These are phyloP conservation scores for Entonaema liquescens DNA, from an alignment of 495 filamentous ascomycete genomes.

Conservation along the genomic window DNA sequence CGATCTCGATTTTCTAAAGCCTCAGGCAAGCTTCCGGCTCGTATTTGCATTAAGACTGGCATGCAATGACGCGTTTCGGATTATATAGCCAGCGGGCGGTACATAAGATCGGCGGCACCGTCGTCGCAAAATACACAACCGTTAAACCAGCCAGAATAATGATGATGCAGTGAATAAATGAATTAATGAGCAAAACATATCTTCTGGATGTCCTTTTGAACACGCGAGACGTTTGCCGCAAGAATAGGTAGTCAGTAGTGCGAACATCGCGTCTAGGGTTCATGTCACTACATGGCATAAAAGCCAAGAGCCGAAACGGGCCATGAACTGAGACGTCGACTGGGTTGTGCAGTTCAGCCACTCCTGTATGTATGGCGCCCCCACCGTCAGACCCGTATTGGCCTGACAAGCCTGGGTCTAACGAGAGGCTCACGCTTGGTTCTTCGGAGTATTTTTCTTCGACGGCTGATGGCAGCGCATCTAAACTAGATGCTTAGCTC, in stretches of 20 bases:
- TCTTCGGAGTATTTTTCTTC: conserved; percentile 34
- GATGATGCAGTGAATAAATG: not conserved
- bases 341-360: conserved; percentile 18
- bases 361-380: conserved; percentile 11
- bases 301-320: conserved; percentile 24
- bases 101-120: conserved; percentile 35
- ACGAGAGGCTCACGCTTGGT: conserved; percentile 27
- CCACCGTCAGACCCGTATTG: conserved; percentile 34
- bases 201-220: not conserved
- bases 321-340: conserved; percentile 17
- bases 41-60: conserved; percentile 40
- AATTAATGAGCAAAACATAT: not conserved
- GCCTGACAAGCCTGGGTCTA: conserved; percentile 25
- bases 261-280: conserved; percentile 5
- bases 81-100: conserved; percentile 23
- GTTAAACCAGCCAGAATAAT: conserved; percentile 18
- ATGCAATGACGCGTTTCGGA: conserved; percentile 41
- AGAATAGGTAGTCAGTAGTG: not conserved
- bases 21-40: conserved; percentile 31
- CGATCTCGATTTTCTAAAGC: conserved; percentile 41
- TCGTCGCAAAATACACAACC: not conserved
- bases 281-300: conserved; percentile 24
- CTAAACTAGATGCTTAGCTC: conserved; percentile 28
- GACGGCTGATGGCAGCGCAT: conserved; percentile 39
- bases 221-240: not conserved